These are phyloP conservation scores for Coemansia reversa DNA, from an alignment of 192 early-diverging fungal species.

Conservation along the genomic window DNA sequence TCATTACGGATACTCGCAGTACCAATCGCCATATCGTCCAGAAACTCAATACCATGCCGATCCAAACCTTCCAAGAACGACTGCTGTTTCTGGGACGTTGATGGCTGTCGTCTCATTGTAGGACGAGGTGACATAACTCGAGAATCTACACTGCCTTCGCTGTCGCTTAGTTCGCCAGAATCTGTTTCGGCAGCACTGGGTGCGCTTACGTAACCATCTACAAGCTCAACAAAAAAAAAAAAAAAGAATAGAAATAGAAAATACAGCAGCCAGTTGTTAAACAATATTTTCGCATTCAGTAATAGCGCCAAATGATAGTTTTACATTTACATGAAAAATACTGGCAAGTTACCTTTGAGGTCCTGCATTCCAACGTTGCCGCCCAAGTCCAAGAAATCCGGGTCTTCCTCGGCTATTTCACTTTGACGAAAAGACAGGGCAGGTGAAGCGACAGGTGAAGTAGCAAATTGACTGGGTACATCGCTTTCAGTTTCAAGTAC, in stretches of 20 bases:
- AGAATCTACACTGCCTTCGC: background rate
- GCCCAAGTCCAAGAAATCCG: conserved; percentile 49
- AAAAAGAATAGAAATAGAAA: too few species aligned
- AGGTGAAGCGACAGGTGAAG: conserved; percentile 82
- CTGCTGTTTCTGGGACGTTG: background rate
- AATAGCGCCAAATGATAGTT: too few species aligned
- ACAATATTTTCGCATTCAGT: too few species aligned
- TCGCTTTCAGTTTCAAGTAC: conserved; percentile 89
- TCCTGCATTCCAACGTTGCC: conserved; percentile 17
- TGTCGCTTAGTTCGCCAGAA: conserved; percentile 7
- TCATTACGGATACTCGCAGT: background rate
- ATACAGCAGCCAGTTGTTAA: too few species aligned
- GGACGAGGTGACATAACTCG: background rate
- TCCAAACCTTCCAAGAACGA: background rate
- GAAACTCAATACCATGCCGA: conserved; percentile 6
- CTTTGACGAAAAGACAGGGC: conserved; percentile 30
- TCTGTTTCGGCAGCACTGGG: conserved; percentile 64
- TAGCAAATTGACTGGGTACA: conserved; percentile 89
- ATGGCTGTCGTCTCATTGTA: background rate
- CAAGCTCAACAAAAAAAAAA: background rate
- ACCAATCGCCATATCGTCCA: conserved; percentile 33
- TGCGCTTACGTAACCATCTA: conserved; percentile 68
- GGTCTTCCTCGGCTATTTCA: conserved; percentile 15
- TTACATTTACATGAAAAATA: too few species aligned
- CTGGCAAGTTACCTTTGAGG: background rate